phyloP scores from a whole-genome alignment of 495 filamentous ascomycete genomes.

The Penicillium waksmanii region DNA sequence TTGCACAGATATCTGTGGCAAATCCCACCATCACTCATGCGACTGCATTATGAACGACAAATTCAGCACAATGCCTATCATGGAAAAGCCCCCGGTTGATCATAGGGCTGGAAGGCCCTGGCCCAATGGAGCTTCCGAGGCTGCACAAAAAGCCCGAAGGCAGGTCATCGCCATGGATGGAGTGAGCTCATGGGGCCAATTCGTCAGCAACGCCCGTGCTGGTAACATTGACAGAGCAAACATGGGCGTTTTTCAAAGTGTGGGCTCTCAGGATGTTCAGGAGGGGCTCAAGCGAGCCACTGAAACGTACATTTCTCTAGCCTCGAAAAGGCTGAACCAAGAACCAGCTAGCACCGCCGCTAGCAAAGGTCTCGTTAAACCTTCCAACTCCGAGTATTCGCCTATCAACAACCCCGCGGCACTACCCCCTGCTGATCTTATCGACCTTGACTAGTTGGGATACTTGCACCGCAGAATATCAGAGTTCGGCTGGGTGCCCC shows the following conservation, averaged over 20 bases:
- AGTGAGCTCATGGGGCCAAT: background rate
- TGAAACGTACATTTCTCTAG: background rate
- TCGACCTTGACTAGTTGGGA: background rate
- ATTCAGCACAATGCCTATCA: background rate
- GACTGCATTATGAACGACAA: slow-evolving; percentile 4
- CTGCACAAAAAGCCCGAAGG: background rate
- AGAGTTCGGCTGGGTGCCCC: background rate
- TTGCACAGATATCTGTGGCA: slow-evolving; percentile 14
- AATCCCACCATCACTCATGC: slow-evolving; percentile 18
- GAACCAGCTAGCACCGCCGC: background rate
- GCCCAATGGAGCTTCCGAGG: background rate
- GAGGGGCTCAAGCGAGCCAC: background rate
- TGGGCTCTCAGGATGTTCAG: background rate
- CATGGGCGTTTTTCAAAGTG: background rate
- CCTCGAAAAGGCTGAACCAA: background rate
- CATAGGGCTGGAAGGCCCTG: too few relatives aligned
- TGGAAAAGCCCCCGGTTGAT: background rate
- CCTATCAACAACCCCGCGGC: background rate
- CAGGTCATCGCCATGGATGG: background rate
- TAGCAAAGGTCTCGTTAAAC: background rate
- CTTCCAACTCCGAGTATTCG: too few relatives aligned
- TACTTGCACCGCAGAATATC: background rate
- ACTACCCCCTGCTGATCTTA: background rate
- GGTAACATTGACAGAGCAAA: background rate
- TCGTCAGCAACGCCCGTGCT: background rate